A percentile compares a stretch with the other conserved stretches of the same genome.
These are phyloP conservation scores for Penicillium sp. DNA, from an alignment of 2,329 filamentous ascomycete species.

Conservation along the genomic window DNA sequence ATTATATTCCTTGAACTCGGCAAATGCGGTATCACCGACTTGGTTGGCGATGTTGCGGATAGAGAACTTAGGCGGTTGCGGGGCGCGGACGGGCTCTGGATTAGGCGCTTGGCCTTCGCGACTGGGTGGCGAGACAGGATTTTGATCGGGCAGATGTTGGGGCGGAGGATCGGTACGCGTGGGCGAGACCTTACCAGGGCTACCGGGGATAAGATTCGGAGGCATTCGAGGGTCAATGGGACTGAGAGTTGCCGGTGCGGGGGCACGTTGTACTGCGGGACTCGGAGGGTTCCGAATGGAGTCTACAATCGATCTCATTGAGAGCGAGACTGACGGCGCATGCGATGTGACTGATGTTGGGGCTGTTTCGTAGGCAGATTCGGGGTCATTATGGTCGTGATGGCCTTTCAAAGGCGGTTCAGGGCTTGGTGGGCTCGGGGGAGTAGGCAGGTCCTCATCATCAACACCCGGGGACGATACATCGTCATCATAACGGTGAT, in stretches of 20 bases:
- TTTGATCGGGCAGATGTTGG: conserved; percentile 16
- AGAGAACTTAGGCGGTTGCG: conserved; percentile 35
- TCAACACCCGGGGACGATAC: conserved; percentile 30
- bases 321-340: conserved; percentile 20
- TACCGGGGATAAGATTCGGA: conserved; percentile 25
- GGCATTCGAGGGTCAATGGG: conserved; percentile 29
- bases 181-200: conserved; percentile 14
- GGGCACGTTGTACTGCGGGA: conserved; percentile 17
- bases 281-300: conserved; percentile 31
- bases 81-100: conserved; percentile 18
- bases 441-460: conserved; percentile 12
- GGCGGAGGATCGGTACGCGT: conserved; percentile 9
- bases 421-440: conserved; percentile 14
- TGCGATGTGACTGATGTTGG: conserved; percentile 28
- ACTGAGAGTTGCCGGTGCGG: conserved; percentile 18
- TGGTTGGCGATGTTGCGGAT: conserved; percentile 42
- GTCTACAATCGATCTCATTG: conserved; percentile 23
- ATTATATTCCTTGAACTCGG: conserved; percentile 69
- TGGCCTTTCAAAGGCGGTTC: conserved; percentile 16
- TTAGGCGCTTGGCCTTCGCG: conserved; percentile 17
- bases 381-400: conserved; percentile 11
- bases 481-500: conserved; percentile 43
- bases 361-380: conserved; percentile 28
- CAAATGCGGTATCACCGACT: conserved; percentile 65
- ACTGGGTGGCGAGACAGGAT: conserved; percentile 6